Evolutionary conservation across 208 protist species (phyloP).

Genomic region (Wallacemonas sp.): DNA sequence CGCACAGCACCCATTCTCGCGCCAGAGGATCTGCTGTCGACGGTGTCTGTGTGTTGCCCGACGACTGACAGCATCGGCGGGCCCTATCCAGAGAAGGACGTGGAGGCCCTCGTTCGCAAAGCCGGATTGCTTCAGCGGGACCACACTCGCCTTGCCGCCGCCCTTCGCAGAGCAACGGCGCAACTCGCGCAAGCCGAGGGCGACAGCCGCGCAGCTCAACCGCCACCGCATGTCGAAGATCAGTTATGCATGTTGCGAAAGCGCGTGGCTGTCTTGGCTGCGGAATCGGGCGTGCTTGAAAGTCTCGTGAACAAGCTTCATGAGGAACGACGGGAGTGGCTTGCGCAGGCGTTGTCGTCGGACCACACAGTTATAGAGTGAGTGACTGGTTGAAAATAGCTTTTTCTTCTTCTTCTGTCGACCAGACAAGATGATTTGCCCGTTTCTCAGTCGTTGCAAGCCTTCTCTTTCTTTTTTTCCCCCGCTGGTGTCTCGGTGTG

Average conservation of each 20-base stretch:
- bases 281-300: background rate
- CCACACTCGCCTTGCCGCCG: background rate
- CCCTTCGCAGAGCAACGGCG: background rate
- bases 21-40: background rate
- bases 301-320: background rate
- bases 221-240: too few species aligned
- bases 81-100: slow-evolving; percentile 15
- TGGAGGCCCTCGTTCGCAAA: slow-evolving; percentile 14
- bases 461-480: too few species aligned
- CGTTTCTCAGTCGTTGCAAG: too few species aligned
- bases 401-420: too few species aligned
- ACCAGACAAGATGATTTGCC: too few species aligned
- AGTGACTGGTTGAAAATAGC: too few species aligned
- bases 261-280: background rate
- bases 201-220: too few species aligned
- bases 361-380: too few species aligned
- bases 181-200: too few species aligned
- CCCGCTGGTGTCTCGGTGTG: too few species aligned
- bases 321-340: background rate
- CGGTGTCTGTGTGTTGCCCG: background rate
- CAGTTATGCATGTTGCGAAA: too few species aligned
- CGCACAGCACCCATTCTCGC: background rate
- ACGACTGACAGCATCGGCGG: background rate
- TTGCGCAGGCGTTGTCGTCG: too few species aligned
- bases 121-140: background rate